phyloP scores from a whole-genome alignment of 2,329 filamentous ascomycete species.

The Thelonectria blattea region DNA sequence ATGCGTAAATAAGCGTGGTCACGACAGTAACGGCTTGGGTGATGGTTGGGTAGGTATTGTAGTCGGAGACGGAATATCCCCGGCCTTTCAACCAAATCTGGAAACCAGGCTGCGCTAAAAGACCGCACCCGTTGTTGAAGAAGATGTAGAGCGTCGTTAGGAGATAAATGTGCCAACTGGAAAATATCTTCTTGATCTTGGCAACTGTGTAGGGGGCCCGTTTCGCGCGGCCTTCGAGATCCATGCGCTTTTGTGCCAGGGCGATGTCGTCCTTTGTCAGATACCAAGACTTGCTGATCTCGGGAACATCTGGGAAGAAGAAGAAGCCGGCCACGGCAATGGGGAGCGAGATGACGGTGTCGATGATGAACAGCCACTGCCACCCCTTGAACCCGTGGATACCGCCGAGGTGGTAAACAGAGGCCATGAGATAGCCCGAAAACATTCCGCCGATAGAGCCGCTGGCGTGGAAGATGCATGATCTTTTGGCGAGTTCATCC shows the following conservation, averaged over 20 bases:
- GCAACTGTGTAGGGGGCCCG: slow-evolving; percentile 47
- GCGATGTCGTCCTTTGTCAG: slow-evolving; percentile 36
- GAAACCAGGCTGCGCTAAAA: slow-evolving; percentile 61
- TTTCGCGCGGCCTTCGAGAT: slow-evolving; percentile 52
- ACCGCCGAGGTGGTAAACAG: slow-evolving; percentile 49
- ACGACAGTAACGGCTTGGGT: slow-evolving; percentile 60
- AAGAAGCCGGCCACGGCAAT: slow-evolving; percentile 43
- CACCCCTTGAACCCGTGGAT: slow-evolving; percentile 55
- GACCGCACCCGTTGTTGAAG: slow-evolving; percentile 64
- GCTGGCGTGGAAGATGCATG: slow-evolving; percentile 47
- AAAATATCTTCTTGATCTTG: slow-evolving; percentile 66
- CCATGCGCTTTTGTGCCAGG: slow-evolving; percentile 40
- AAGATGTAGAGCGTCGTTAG: slow-evolving; percentile 65
- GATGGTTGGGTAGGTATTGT: slow-evolving; percentile 65
- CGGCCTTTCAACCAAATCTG: slow-evolving; percentile 53
- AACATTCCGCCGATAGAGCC: slow-evolving; percentile 35
- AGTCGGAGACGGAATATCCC: slow-evolving; percentile 48
- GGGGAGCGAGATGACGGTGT: slow-evolving; percentile 44
- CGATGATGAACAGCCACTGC: slow-evolving; percentile 48
- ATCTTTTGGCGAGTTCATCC: slow-evolving; percentile 49
- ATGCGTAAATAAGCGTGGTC: slow-evolving; percentile 67
- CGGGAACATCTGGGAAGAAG: slow-evolving; percentile 42
- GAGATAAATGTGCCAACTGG: slow-evolving; percentile 68
- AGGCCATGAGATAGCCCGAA: slow-evolving; percentile 41
- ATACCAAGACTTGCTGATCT: slow-evolving; percentile 38